Conservation (phyloP, 305 asterid species). For the Fraxinus xanthoxyloides region DNA sequence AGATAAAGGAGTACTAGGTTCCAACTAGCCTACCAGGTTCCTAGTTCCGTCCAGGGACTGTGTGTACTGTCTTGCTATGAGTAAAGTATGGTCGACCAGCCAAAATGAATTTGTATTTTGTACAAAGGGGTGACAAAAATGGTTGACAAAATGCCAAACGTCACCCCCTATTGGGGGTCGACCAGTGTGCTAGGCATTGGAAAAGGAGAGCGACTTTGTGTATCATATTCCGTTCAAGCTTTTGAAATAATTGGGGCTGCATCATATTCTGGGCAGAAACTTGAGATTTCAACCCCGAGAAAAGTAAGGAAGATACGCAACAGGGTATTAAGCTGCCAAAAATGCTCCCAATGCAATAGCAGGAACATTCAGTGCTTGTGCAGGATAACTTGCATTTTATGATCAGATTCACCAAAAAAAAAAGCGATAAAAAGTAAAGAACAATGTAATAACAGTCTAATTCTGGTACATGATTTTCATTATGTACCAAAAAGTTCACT, state of each 20-base stretch:
- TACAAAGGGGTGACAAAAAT: no score
- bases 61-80: neutral
- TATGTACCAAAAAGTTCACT: neutral
- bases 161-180: no score
- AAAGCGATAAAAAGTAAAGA: neutral
- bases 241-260: constrained; percentile 81
- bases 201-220: neutral
- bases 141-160: no score
- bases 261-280: constrained; percentile 90
- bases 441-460: neutral
- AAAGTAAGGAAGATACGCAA: constrained; percentile 74
- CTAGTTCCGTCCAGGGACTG: neutral
- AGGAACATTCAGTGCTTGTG: constrained; percentile 82
- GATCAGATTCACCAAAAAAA: neutral
- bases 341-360: constrained; percentile 86
- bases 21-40: neutral
- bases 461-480: constrained; percentile 5
- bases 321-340: constrained; percentile 80
- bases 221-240: constrained; percentile 38
- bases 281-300: constrained; percentile 74
- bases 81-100: neutral
- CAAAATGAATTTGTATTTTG: no score
- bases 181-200: neutral
- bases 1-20: neutral
- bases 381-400: constrained; percentile 47